These are phyloP conservation scores for Trichopus zeylanicus DNA, from an alignment of 116 monocot genomes.

Conservation along the genomic window DNA sequence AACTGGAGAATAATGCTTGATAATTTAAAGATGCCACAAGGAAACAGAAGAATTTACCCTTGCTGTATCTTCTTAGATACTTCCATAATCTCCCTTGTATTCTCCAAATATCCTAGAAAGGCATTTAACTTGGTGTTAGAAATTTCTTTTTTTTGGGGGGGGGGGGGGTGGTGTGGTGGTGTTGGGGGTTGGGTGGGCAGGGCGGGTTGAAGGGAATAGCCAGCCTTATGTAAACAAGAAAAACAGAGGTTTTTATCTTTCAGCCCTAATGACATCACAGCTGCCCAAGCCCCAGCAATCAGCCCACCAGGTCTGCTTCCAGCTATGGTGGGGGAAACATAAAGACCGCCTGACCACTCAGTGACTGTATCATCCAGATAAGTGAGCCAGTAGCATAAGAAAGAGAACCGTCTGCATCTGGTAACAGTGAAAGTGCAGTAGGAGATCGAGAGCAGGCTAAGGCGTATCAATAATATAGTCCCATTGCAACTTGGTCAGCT, in stretches of 20 bases:
- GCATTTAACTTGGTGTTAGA: neutral
- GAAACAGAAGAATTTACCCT: constrained; percentile 51
- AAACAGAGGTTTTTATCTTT: constrained; percentile 38
- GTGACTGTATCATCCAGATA: constrained; percentile 49
- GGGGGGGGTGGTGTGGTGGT: no score
- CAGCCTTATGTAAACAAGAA: constrained; percentile 4
- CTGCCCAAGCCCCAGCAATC: constrained; percentile 97
- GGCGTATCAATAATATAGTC: no score
- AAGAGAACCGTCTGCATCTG: no score
- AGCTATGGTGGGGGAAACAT: constrained; percentile 90
- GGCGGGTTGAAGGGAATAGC: no score
- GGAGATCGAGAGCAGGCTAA: no score
- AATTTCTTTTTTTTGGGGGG: no score
- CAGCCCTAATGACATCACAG: constrained; percentile 90
- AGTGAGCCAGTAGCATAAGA: neutral
- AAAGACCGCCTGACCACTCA: constrained; percentile 96
- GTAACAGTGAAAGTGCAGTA: no score
- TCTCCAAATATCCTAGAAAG: constrained; percentile 81
- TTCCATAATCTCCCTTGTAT: constrained; percentile 86
- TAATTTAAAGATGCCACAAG: neutral
- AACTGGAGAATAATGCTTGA: neutral
- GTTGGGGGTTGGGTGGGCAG: no score
- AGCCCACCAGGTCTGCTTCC: constrained; percentile 96
- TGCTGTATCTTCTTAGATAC: constrained; percentile 74
- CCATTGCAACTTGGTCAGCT: no score